Conservation (phyloP, 2,329 filamentous ascomycete species). For the Stemphylium lycopersici region DNA sequence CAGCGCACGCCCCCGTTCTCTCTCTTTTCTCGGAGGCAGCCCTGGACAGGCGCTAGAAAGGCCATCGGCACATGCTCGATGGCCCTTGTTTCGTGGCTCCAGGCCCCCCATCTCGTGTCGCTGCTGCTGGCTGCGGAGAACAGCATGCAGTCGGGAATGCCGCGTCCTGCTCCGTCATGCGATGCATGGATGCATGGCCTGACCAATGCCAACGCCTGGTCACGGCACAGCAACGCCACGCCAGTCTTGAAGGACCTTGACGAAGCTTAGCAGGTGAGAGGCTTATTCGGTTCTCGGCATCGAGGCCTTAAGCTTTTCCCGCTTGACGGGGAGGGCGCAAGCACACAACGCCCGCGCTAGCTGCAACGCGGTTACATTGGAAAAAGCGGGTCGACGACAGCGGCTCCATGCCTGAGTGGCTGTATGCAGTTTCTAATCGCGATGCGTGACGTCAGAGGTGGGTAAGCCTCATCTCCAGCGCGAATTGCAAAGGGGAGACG, state of each 20-base stretch:
- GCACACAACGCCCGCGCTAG: slow-evolving; percentile 11
- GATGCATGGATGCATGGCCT: too few species aligned
- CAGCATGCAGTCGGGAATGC: background rate
- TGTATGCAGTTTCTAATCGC: slow-evolving; percentile 7
- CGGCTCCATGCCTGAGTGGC: slow-evolving; percentile 16
- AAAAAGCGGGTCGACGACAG: slow-evolving; percentile 29
- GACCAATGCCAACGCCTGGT: too few species aligned
- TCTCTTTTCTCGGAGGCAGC: too few species aligned
- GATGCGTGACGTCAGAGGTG: slow-evolving; percentile 24
- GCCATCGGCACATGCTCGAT: background rate
- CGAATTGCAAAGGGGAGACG: background rate
- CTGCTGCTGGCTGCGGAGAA: too few species aligned
- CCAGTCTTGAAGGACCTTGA: background rate
- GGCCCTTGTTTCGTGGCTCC: background rate
- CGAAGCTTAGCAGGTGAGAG: slow-evolving; percentile 3
- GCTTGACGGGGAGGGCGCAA: slow-evolving; percentile 11
- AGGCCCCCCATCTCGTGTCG: too few species aligned
- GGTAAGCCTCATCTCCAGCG: slow-evolving; percentile 9
- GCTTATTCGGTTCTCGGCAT: slow-evolving; percentile 10
- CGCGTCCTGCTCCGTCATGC: background rate
- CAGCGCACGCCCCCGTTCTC: background rate
- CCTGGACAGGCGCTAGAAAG: too few species aligned
- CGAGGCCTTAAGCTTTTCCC: slow-evolving; percentile 21
- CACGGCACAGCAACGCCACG: background rate
- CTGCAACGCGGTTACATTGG: slow-evolving; percentile 24